A percentile compares a stretch with the other conserved stretches of the same genome.
Evolutionary conservation across 163 green algal genomes (phyloP).

Genomic region (Trebouxia gelatinosa): DNA sequence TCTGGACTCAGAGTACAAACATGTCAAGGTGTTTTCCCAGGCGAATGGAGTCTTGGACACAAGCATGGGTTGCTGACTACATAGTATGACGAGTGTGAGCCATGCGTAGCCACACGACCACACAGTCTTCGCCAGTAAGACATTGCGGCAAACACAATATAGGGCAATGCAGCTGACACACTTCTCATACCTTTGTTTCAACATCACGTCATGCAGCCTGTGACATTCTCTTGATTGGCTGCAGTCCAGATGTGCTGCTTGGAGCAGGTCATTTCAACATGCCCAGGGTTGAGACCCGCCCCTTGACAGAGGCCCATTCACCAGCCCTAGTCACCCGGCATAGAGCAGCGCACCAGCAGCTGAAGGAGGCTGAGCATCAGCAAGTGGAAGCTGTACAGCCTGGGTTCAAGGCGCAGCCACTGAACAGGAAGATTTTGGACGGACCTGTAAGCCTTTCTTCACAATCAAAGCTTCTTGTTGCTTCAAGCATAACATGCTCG

Average conservation of each 20-base stretch:
- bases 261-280: slow-evolving; percentile 6
- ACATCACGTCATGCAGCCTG: slow-evolving; percentile 37
- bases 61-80: too few relatives aligned
- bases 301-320: slow-evolving; percentile 18
- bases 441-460: slow-evolving; percentile 36
- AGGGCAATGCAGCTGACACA: too few relatives aligned
- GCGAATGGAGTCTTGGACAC: too few relatives aligned
- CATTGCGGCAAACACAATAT: too few relatives aligned
- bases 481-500: too few relatives aligned
- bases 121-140: too few relatives aligned
- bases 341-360: slow-evolving; percentile 29
- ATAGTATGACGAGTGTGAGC: too few relatives aligned
- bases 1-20: too few relatives aligned
- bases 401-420: slow-evolving; percentile 38
- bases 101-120: too few relatives aligned
- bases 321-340: slow-evolving; percentile 31
- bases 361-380: background rate
- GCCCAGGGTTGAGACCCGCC: background rate
- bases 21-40: too few relatives aligned
- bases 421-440: slow-evolving; percentile 51
- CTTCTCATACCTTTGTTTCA: too few relatives aligned
- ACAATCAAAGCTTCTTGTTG: too few relatives aligned
- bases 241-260: slow-evolving; percentile 36
- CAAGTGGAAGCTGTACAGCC: background rate
- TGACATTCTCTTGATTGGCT: background rate